Base-by-base conservation (phyloP, 1,284 basidiomycete species). In the Porogramme epimiltina region DNA sequence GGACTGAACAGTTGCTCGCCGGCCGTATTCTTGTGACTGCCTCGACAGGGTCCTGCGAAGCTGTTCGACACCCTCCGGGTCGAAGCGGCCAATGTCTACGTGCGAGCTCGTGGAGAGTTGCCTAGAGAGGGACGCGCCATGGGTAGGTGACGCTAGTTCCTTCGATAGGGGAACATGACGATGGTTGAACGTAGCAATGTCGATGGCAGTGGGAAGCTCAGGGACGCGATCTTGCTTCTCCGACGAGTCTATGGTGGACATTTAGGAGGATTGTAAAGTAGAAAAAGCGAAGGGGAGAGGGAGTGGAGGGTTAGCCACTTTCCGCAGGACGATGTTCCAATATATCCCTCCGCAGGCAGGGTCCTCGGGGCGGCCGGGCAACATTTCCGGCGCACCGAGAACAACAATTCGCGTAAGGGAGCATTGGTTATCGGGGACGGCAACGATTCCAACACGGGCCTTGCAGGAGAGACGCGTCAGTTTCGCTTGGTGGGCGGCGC, bases 61-160 rank as follows among this genome's bases (percentile, higher is more conserved):
- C 42, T 67, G 56, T 20, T 58, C 55, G n/a, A 72, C 65, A 24
- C 71, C 71, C 22, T 54, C 45, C 10, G 60, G 67, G 54, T 73
- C 71, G 51, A 73, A 73, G 44, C 48, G 49, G 0, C 51, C 59
- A 10, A 59, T 45, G 28, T 61, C 54, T 33, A 63, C 61, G 41
- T 54, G 61, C 16, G 52, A 55, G 20, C 39, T 38, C 5, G 23
- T 20, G 11, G 45, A 51, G 4, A 24, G 33, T 26, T 44, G 46
- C 11, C 47, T 49, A 22, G 36, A 18, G 23, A 43, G 49, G 3
- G 41, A 45, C 18, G 28, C 18, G 18, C 34, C 11, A 24, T 19
- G 22, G 33, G 24, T 15, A 47, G 23, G n/a, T 5, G 18, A 36
- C 22, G 38, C 33, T 42, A n/a, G 18, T 3, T 39, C 20, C 33